phyloP scores from a whole-genome alignment of 306 rosid species.

The Rosa lucieae region DNA sequence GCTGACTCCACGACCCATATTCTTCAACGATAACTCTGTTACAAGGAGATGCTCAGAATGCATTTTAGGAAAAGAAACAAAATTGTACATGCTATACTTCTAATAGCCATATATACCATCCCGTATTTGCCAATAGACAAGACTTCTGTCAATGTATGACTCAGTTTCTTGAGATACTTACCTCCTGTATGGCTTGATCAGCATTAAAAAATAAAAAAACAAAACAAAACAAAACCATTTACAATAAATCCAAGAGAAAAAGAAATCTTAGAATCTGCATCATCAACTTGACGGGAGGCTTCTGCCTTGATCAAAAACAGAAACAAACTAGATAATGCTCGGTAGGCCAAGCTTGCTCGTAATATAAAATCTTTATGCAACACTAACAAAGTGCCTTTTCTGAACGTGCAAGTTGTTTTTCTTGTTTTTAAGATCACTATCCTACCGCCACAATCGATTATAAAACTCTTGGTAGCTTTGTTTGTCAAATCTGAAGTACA shows the following conservation, averaged over 20 bases:
- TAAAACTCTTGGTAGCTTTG: background rate
- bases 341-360: background rate
- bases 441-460: background rate
- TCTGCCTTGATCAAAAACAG: background rate
- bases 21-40: conserved; percentile 37
- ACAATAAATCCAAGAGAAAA: conserved; percentile 14
- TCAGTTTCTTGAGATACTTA: background rate
- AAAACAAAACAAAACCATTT: background rate
- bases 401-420: too few species aligned
- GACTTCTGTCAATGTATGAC: background rate
- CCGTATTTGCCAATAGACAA: background rate
- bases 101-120: background rate
- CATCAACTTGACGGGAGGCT: conserved; percentile 10
- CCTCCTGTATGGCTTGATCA: background rate
- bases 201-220: background rate
- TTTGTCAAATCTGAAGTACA: background rate
- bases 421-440: background rate
- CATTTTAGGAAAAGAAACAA: conserved; percentile 12
- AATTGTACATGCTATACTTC: background rate
- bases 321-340: background rate
- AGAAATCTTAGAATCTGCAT: conserved; percentile 3
- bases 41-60: conserved; percentile 22
- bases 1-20: conserved; percentile 99
- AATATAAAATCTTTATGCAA: background rate
- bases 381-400: background rate